Percentiles rank a stretch among this genome's conserved stretches.
phyloP scores from a whole-genome alignment of 257 asterid species.

The Osmanthus fragrans region DNA sequence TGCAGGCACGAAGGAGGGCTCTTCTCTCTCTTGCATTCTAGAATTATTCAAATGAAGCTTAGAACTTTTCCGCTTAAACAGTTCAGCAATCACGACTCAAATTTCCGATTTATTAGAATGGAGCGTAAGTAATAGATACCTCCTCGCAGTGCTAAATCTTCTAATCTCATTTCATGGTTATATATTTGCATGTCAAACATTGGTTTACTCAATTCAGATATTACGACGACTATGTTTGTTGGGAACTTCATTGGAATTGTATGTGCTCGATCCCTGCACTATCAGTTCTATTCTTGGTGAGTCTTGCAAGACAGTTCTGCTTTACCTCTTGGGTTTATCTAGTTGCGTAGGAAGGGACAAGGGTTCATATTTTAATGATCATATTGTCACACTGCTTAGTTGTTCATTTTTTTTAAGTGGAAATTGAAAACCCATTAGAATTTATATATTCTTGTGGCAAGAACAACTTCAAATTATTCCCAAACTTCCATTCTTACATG shows the following conservation, averaged over 20 bases:
- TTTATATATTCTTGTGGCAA: not conserved
- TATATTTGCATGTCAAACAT: not conserved
- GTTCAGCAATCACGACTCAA: conserved; percentile 23
- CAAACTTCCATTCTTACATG: not conserved
- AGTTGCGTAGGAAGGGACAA: too few relatives aligned
- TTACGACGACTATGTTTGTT: too few relatives aligned
- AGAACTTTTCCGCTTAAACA: conserved; percentile 32
- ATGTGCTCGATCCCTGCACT: conserved; percentile 92
- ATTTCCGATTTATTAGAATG: conserved; percentile 25
- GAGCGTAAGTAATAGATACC: conserved; percentile 60
- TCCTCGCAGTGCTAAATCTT: not conserved
- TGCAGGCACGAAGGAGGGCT: conserved; percentile 89
- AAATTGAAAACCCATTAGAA: not conserved
- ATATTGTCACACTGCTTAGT: not conserved
- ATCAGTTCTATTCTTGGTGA: conserved; percentile 94
- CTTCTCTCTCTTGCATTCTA: conserved; percentile 47
- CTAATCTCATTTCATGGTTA: not conserved
- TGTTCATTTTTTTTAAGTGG: not conserved
- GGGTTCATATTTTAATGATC: too few relatives aligned
- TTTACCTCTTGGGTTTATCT: not conserved
- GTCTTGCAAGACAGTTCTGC: conserved; percentile 15
- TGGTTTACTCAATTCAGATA: too few relatives aligned
- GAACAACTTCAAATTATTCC: not conserved
- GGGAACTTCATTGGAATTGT: conserved; percentile 52
- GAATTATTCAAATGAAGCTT: conserved; percentile 41